Conservation (phyloP, 768 basidiomycete species). For the Rhodotorula toruloides region DNA sequence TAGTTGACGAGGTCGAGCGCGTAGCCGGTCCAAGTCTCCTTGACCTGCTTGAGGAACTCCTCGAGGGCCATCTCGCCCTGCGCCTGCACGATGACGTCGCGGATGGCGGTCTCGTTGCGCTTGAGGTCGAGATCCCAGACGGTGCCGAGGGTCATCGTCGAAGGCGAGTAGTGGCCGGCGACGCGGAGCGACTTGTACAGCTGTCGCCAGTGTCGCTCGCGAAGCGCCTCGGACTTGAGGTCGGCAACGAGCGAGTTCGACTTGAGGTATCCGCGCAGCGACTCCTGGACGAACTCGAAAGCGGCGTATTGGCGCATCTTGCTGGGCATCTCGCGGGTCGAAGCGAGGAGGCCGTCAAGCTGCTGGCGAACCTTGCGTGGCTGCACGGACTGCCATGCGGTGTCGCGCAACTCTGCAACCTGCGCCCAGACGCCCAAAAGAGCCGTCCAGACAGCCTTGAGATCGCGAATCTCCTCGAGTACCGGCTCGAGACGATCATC, state of each 20-base stretch:
- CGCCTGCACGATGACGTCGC: constrained; percentile 92
- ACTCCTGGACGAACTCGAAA: constrained; percentile 95
- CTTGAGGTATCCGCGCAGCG: constrained; percentile 76
- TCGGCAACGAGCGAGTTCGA: constrained; percentile 85
- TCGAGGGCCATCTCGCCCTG: constrained; percentile 70
- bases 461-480: constrained; percentile 87
- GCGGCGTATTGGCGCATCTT: constrained; percentile 98
- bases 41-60: constrained; percentile 57
- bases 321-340: constrained; percentile 98
- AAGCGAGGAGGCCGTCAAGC: constrained; percentile 78
- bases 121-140: constrained; percentile 96
- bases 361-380: constrained; percentile 91
- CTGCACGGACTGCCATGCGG: constrained; percentile 80
- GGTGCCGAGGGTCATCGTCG: constrained; percentile 88
- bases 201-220: constrained; percentile 97
- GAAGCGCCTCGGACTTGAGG: constrained; percentile 91
- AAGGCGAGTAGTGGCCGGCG: constrained; percentile 67
- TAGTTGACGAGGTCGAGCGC: constrained; percentile 95
- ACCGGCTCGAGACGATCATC: constrained; percentile 82
- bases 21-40: constrained; percentile 93
- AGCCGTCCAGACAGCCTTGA: constrained; percentile 98
- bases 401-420: constrained; percentile 78
- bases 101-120: constrained; percentile 82
- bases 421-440: constrained; percentile 95
- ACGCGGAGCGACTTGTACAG: constrained; percentile 81